phyloP scores from a whole-genome alignment of 768 basidiomycete species.

The Boletus bicolor region DNA sequence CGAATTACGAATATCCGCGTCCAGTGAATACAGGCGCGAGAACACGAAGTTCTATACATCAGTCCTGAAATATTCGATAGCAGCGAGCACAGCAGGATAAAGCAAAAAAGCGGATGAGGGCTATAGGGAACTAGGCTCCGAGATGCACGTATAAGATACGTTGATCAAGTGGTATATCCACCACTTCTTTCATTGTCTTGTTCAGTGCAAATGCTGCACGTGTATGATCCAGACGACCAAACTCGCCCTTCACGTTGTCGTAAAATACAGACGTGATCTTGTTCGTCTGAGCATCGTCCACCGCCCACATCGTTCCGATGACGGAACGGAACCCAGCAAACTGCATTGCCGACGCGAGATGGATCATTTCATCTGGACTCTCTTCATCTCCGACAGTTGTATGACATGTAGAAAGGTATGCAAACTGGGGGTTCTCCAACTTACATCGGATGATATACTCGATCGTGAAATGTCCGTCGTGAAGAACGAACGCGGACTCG shows the following conservation, averaged over 20 bases:
- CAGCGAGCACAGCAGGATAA: background rate
- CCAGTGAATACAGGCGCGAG: no score
- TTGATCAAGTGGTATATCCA: background rate
- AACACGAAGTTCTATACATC: no score
- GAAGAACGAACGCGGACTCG: constrained; percentile 14
- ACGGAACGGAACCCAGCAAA: background rate
- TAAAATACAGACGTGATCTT: background rate
- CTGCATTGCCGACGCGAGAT: background rate
- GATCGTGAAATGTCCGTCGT: constrained; percentile 8
- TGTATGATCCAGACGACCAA: background rate
- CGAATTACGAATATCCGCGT: no score
- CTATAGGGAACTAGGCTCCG: background rate
- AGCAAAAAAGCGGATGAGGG: background rate
- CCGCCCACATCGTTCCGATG: constrained; percentile 2
- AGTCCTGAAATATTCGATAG: background rate
- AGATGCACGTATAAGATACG: background rate
- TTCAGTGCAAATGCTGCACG: constrained; percentile 1
- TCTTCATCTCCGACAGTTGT: constrained; percentile 4
- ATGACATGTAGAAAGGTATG: constrained; percentile 24
- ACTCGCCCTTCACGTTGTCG: background rate
- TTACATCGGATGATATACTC: constrained; percentile 3
- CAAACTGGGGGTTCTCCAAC: constrained; percentile 10
- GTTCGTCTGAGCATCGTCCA: background rate
- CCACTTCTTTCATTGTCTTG: background rate
- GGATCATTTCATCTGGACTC: constrained; percentile 6